A percentile compares a stretch with the other conserved stretches of the same genome.
Conservation (phyloP, 2,329 filamentous ascomycete genomes). For the Penicillium freii region DNA sequence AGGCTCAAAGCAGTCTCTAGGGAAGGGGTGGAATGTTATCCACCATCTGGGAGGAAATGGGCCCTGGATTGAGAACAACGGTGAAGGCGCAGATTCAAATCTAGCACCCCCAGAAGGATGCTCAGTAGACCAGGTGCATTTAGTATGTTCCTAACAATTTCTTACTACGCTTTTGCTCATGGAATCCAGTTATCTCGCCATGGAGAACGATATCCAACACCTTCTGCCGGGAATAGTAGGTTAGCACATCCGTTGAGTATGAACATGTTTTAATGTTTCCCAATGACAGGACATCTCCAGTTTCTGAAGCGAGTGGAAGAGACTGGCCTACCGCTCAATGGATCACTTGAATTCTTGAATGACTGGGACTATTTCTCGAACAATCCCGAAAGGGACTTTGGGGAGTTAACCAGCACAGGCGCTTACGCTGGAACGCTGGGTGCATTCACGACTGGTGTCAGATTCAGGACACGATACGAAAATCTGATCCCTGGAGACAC, state of each 20-base stretch:
- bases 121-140: constrained; percentile 57
- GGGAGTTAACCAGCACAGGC: constrained; percentile 55
- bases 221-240: constrained; percentile 50
- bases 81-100: constrained; percentile 38
- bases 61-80: constrained; percentile 54
- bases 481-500: constrained; percentile 43
- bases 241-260: constrained; percentile 16
- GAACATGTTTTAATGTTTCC: constrained; percentile 2
- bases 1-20: not conserved
- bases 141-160: constrained; percentile 41
- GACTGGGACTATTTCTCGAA: constrained; percentile 56
- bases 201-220: constrained; percentile 57
- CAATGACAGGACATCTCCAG: constrained; percentile 43
- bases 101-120: constrained; percentile 50
- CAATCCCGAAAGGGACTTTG: constrained; percentile 46
- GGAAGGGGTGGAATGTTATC: constrained; percentile 48
- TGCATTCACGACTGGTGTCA: constrained; percentile 55
- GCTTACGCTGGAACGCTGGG: constrained; percentile 56
- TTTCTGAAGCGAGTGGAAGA: constrained; percentile 50
- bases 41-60: constrained; percentile 57
- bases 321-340: constrained; percentile 44
- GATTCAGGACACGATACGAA: constrained; percentile 53
- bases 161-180: not conserved
- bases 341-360: constrained; percentile 55
- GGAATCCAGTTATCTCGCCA: constrained; percentile 55